Base-by-base conservation (phyloP, 192 early-diverging fungal species). In the Coemansia sp. region DNA sequence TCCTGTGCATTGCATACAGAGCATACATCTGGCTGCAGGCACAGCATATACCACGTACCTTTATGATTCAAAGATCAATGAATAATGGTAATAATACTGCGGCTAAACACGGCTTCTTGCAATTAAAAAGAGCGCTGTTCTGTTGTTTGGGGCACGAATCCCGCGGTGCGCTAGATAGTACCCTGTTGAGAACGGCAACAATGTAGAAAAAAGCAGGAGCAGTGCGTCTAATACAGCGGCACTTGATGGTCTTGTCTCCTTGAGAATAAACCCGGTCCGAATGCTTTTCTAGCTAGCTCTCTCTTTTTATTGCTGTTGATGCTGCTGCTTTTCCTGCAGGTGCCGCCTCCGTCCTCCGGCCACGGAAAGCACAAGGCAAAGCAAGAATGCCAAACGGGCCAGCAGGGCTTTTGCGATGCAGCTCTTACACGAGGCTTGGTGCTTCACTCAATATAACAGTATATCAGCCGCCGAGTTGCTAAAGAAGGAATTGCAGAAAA, bases 201-300 rank as follows among this genome's bases (percentile, higher is more conserved):
- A 58, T 22, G 51, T 40, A 58, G 37, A 11, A n/a, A 32, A 52
- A 52, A 52, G 21, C 49, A 41, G 56, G 56, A 58, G 39, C 56
- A 58, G 56, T 58, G 56, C 56, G 36, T 39, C 56, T 58, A 58
- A 58, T 58, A 39, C 56, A 58, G 56, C 56, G 56, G 36, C 56
- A 58, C 56, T 58, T 58, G n/a, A 41, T 58, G 32, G 37, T 58
- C 56, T 36, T 40, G 49, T 22, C 49, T 12, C 22, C 49, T 58
- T 40, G 10, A 58, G 13, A 58, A 39, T 5, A 47, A 32, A 32
- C 32, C 32, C 46, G 12, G 46, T 47, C 46, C 46, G 12, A 15
- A 47, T 15, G n/a, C 46, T 47, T n/a, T 47, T 2, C 46, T 47
- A 47, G n/a, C 32, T 32, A 32, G 55, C 26, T 22, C 55, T 39